phyloP scores from a whole-genome alignment of 2,329 filamentous ascomycete species.

The Diplodia mutila region DNA sequence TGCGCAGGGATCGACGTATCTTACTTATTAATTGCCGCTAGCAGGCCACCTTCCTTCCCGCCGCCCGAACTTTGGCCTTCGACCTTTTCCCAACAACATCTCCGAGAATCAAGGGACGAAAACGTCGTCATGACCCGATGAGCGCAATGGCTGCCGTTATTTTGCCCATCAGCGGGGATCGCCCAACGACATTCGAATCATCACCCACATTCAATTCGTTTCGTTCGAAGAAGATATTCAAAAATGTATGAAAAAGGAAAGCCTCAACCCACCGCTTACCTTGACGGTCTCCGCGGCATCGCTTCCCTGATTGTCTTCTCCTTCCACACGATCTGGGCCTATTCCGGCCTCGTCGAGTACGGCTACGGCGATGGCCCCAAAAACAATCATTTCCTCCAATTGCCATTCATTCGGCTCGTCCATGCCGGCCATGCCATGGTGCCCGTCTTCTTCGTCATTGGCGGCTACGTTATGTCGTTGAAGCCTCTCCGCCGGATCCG shows the following conservation, averaged over 20 bases:
- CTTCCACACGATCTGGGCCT: conserved; percentile 22
- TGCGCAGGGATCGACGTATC: background rate
- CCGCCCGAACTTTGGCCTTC: background rate
- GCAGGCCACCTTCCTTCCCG: background rate
- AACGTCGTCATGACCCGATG: background rate
- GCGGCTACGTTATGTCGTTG: conserved; percentile 51
- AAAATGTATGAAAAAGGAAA: background rate
- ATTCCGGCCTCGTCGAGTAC: conserved; percentile 13
- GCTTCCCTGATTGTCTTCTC: conserved; percentile 16
- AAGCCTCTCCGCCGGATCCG: conserved; percentile 38
- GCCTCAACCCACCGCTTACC: background rate
- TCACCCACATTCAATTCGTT: background rate
- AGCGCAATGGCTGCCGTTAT: background rate
- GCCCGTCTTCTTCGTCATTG: conserved; percentile 54
- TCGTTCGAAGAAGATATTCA: background rate
- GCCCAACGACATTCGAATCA: background rate
- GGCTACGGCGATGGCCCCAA: conserved; percentile 24
- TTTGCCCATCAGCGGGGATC: too few relatives aligned
- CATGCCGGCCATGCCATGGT: conserved; percentile 51
- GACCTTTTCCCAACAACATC: background rate
- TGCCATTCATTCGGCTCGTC: conserved; percentile 28
- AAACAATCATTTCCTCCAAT: conserved; percentile 28
- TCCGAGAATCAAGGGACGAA: background rate
- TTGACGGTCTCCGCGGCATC: conserved; percentile 16
- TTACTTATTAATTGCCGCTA: background rate